Evolutionary conservation across 73 alveolate species (phyloP), one percentile per base, ranked within the genome.

Genomic region (Uronychia setigera): DNA sequence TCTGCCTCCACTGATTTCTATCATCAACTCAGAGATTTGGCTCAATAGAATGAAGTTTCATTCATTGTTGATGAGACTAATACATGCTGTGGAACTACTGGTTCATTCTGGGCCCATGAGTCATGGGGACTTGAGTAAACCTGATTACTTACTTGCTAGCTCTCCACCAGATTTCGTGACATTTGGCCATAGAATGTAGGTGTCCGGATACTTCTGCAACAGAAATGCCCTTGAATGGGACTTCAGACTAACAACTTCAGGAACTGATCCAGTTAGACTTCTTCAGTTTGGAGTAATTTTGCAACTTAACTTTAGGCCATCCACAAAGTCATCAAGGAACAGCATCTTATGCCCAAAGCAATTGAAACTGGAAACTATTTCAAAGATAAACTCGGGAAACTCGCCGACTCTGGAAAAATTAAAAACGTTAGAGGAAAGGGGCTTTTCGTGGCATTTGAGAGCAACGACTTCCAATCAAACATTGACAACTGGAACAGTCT

Each of bases 341-440:
- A 88, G 32, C 26, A 76, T 1, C 82, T 88, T 29, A 27, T 88
- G 9, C 32, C 60, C 27, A 82, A 35, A 0, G 86, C 79, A 26
- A 67, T 34, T 0, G 82, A 77, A 28, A 31, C 88, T 31, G 90
- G 94, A 75, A 46, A 59, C 46, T 35, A 32, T 1, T 33, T 88
- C 30, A 74, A 76, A 58, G 77, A 33, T n/a, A 75, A 76, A 28
- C 86, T 82, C 13, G 31, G 30, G 32, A 34, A 77, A 82, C 26
- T 60, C 85, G 33, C 46, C 30, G 77, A 88, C 78, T 28, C 34
- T 0, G 76, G 84, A 26, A 11, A 31, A 1, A 19, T 87, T 33
- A 29, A 80, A 0, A 87, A 82, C 59, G n/a, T 82, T 29, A 87
- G 93, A 87, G 93, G 93, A n/a, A 27, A 59, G 9, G 93, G 93